These are phyloP conservation scores for Candida sanyiensis DNA, from an alignment of 805 yeast species.

Conservation along the genomic window DNA sequence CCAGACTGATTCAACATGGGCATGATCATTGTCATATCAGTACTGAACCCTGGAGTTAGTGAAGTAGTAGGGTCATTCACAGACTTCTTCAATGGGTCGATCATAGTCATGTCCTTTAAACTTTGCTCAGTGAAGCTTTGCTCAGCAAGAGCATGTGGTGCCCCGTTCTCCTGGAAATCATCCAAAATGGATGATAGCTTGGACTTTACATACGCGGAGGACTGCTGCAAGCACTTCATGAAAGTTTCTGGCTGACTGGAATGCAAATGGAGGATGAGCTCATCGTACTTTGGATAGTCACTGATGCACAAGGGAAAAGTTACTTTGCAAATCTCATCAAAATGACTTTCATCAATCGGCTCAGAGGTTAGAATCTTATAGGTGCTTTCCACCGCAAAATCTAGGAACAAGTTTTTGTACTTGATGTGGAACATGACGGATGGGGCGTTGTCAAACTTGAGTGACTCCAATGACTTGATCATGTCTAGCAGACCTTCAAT, in stretches of 20 bases:
- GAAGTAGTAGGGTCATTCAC: constrained; percentile 16
- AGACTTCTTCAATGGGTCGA: constrained; percentile 18
- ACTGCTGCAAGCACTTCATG: constrained; percentile 4
- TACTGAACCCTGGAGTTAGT: constrained; percentile 11
- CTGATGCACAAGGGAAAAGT: constrained; percentile 23
- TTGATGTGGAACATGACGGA: constrained; percentile 25
- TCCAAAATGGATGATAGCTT: constrained; percentile 22
- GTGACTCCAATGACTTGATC: constrained; percentile 16
- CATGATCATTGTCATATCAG: constrained; percentile 36
- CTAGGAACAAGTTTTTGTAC: constrained; percentile 17
- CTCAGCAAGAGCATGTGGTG: constrained; percentile 9
- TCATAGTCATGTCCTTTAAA: constrained; percentile 28
- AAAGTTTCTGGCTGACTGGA: constrained; percentile 10
- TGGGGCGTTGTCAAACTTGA: constrained; percentile 22
- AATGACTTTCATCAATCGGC: constrained; percentile 1
- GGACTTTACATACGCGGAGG: constrained; percentile 17
- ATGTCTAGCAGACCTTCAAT: constrained; percentile 16
- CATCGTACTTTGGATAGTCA: constrained; percentile 25
- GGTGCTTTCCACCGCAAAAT: constrained; percentile 18
- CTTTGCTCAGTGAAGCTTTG: constrained; percentile 15
- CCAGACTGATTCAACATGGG: constrained; percentile 24
- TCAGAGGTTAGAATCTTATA: constrained; percentile 17
- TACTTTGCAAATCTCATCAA: constrained; percentile 11
- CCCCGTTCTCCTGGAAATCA: constrained; percentile 21
- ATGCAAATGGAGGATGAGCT: constrained; percentile 17